These are phyloP conservation scores for Stachybotrys echinatus DNA, from an alignment of 2,329 filamentous ascomycete genomes.

Conservation along the genomic window DNA sequence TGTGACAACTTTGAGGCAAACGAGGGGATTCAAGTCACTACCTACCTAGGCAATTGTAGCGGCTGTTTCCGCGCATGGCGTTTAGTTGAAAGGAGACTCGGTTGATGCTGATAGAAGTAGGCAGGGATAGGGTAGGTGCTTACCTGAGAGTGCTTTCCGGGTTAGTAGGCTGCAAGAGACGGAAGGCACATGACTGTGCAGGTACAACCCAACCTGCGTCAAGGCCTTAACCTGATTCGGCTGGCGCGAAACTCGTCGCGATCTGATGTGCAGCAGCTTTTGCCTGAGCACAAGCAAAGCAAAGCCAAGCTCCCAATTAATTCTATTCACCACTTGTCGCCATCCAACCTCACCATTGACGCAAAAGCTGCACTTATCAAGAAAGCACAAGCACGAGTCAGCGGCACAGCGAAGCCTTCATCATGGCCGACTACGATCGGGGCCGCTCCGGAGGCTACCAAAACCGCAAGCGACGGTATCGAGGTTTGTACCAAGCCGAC, in stretches of 20 bases:
- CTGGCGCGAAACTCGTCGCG: neutral
- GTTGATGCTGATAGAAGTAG: neutral
- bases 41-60: too few species aligned
- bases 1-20: too few species aligned
- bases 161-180: too few species aligned
- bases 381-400: too few species aligned
- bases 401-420: neutral
- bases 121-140: neutral
- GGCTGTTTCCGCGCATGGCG: too few species aligned
- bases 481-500: constrained; percentile 71
- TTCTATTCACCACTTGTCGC: neutral
- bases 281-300: constrained; percentile 1
- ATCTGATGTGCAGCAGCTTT: neutral
- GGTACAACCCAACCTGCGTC: too few species aligned
- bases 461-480: constrained; percentile 71
- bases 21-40: neutral
- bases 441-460: constrained; percentile 48
- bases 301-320: neutral
- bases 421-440: constrained; percentile 53
- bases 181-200: neutral
- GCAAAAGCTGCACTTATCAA: too few species aligned
- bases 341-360: too few species aligned
- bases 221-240: neutral
- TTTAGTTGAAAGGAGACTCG: too few species aligned
- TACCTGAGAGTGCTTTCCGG: neutral